These are phyloP conservation scores for Leccinum pellstonianum DNA, from an alignment of 768 basidiomycete genomes.

Conservation along the genomic window DNA sequence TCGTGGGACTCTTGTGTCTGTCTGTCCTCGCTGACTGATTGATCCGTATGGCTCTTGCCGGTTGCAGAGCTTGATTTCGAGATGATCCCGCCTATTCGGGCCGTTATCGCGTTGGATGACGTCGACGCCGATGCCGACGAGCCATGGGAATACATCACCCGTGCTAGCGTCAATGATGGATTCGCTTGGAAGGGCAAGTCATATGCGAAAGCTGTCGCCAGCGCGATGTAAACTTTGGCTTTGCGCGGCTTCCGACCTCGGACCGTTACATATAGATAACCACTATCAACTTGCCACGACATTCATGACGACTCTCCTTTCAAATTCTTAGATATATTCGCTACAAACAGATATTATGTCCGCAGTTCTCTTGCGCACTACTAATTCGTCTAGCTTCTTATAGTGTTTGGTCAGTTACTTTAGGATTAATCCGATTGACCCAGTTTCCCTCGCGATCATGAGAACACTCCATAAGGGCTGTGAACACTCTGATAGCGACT, in stretches of 20 bases:
- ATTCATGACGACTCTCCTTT: slow-evolving; percentile 21
- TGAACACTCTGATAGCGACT: not conserved
- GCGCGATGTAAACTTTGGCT: slow-evolving; percentile 19
- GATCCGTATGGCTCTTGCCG: not conserved
- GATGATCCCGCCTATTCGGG: slow-evolving; percentile 30
- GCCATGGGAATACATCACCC: slow-evolving; percentile 34
- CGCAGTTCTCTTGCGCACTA: not conserved
- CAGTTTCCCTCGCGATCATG: not conserved
- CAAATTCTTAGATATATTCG: slow-evolving; percentile 6
- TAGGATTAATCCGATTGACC: slow-evolving; percentile 10
- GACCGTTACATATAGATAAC: slow-evolving; percentile 1
- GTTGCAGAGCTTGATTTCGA: slow-evolving; percentile 30
- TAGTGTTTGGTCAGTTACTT: slow-evolving; percentile 9
- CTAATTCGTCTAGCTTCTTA: slow-evolving; percentile 17
- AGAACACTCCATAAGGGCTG: not conserved
- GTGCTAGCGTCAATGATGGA: slow-evolving; percentile 27
- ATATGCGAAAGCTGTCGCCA: slow-evolving; percentile 30
- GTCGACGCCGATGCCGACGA: slow-evolving; percentile 28
- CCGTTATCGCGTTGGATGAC: slow-evolving; percentile 34
- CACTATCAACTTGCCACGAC: slow-evolving; percentile 8
- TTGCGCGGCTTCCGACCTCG: not conserved
- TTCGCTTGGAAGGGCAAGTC: slow-evolving; percentile 33
- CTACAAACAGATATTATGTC: slow-evolving; percentile 10
- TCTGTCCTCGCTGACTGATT: not conserved
- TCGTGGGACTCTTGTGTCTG: not conserved